These are phyloP conservation scores for Globisporangium irregulare DNA, from an alignment of 352 stramenopile species.

Conservation along the genomic window DNA sequence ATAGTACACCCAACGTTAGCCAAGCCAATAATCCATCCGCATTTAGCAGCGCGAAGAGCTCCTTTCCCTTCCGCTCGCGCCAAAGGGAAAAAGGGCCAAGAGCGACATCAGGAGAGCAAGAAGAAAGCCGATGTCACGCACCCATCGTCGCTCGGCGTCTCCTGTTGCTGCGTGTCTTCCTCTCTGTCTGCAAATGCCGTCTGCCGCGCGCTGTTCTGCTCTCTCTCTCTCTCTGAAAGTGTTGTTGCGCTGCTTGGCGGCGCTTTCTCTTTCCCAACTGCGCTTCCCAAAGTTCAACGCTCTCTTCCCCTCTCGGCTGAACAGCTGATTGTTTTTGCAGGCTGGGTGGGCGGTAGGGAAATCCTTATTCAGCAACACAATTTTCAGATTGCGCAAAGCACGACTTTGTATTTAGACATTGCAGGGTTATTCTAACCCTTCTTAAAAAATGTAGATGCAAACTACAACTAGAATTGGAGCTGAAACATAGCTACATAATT, in stretches of 20 bases:
- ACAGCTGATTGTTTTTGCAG: not conserved
- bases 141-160: not conserved
- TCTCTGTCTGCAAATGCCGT: not conserved
- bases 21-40: not conserved
- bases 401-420: not conserved
- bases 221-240: constrained; percentile 4
- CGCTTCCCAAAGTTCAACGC: not conserved
- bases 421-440: not conserved
- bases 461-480: not conserved
- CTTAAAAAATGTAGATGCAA: not conserved
- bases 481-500: not conserved
- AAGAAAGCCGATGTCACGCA: not conserved
- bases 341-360: not conserved
- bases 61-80: not conserved
- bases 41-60: not conserved
- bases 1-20: not conserved
- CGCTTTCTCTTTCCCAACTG: not conserved
- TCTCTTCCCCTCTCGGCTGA: not conserved
- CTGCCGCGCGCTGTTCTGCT: not conserved
- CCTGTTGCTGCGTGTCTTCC: not conserved
- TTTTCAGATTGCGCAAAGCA: not conserved
- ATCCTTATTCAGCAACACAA: not conserved
- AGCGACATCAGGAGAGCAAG: not conserved
- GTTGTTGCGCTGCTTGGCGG: not conserved
- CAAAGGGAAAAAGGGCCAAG: not conserved